Percentiles rank a stretch among this genome's conserved stretches.
These are phyloP conservation scores for Tilletia horrida DNA, from an alignment of 1,284 basidiomycete species.

Conservation along the genomic window DNA sequence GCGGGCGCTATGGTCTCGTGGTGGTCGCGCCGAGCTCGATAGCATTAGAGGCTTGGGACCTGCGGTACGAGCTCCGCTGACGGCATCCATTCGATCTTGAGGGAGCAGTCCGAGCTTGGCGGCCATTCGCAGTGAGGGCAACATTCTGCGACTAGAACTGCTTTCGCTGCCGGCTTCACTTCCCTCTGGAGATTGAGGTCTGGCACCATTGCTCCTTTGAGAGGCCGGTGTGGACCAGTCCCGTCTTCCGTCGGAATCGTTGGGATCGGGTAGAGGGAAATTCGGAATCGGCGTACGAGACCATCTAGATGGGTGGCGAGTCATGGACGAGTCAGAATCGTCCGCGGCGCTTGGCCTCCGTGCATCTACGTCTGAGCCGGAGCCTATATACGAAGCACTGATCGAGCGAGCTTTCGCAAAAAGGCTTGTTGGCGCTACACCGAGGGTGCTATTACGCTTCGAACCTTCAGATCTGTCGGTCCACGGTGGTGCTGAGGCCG, in stretches of 20 bases:
- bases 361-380: neutral
- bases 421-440: conserved; percentile 24
- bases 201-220: conserved; percentile 9
- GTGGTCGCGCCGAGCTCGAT: conserved; percentile 35
- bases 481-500: conserved; percentile 20
- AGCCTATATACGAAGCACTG: conserved; percentile 20
- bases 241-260: conserved; percentile 30
- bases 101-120: conserved; percentile 34
- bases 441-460: neutral
- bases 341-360: neutral
- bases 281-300: conserved; percentile 41
- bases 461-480: conserved; percentile 1
- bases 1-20: conserved; percentile 33
- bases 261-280: conserved; percentile 40
- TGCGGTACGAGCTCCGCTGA: conserved; percentile 21
- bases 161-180: conserved; percentile 32
- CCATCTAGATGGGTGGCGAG: conserved; percentile 37
- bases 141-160: conserved; percentile 22
- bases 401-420: conserved; percentile 26
- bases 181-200: conserved; percentile 24
- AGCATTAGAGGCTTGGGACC: conserved; percentile 44
- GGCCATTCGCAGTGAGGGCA: conserved; percentile 37
- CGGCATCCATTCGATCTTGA: conserved; percentile 25
- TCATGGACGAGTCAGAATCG: conserved; percentile 25
- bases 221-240: conserved; percentile 21